phyloP scores from a whole-genome alignment of 140 eudicot genomes.

The Bidens hawaiensis region DNA sequence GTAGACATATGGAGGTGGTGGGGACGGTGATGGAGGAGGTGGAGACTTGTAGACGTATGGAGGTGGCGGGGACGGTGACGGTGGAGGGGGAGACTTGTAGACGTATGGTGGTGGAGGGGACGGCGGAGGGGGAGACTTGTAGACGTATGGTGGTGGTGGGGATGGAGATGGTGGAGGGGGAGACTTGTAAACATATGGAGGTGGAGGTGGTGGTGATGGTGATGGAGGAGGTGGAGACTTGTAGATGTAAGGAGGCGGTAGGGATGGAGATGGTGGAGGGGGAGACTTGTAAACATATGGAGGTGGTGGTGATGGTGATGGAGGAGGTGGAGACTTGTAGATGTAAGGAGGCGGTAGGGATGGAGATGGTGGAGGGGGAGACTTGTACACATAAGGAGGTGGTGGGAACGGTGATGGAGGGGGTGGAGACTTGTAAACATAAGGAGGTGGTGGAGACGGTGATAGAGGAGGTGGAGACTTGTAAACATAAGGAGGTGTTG shows the following conservation, averaged over 20 bases:
- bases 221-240: slow-evolving; percentile 15
- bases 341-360: slow-evolving; percentile 9
- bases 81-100: neutral
- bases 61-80: neutral
- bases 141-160: slow-evolving; percentile 9
- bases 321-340: slow-evolving; percentile 12
- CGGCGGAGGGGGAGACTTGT: slow-evolving; percentile 18
- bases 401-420: neutral
- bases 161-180: slow-evolving; percentile 16
- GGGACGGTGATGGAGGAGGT: neutral
- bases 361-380: neutral
- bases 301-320: neutral
- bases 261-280: slow-evolving; percentile 12
- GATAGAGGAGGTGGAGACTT: slow-evolving; percentile 12
- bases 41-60: slow-evolving; percentile 23
- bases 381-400: slow-evolving; percentile 6
- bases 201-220: slow-evolving; percentile 11
- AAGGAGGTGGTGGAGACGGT: slow-evolving; percentile 8
- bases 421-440: neutral
- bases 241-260: slow-evolving; percentile 12
- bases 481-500: slow-evolving; percentile 1
- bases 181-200: slow-evolving; percentile 16
- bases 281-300: slow-evolving; percentile 11
- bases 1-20: slow-evolving; percentile 8
- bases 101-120: slow-evolving; percentile 24